phyloP scores from a whole-genome alignment of 495 filamentous ascomycete genomes.

The Xylaria bambusicola region DNA sequence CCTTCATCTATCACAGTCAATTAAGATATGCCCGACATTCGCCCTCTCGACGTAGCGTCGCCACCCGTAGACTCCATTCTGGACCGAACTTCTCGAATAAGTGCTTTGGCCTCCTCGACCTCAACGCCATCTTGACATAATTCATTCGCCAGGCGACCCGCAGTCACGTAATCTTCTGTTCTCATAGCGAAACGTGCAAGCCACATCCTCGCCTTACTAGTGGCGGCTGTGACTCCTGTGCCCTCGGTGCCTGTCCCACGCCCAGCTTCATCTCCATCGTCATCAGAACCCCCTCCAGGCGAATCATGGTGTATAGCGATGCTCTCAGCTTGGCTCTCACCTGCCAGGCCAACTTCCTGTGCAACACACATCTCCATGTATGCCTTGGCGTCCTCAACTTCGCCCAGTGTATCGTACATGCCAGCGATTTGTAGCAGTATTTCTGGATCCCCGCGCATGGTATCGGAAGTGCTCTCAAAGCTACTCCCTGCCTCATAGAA shows the following conservation, averaged over 20 bases:
- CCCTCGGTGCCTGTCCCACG: constrained; percentile 50
- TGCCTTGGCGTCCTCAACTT: constrained; percentile 74
- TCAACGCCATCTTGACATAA: constrained; percentile 95
- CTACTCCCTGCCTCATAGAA: constrained; percentile 67
- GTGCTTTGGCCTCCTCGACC: constrained; percentile 95
- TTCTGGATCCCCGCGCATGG: constrained; percentile 78
- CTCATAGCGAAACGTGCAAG: constrained; percentile 80
- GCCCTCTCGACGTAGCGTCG: constrained; percentile 12
- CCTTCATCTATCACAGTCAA: background rate
- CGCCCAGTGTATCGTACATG: constrained; percentile 78
- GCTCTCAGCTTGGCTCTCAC: constrained; percentile 49
- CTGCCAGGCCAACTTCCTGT: constrained; percentile 70
- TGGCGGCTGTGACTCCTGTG: constrained; percentile 81
- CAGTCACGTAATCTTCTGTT: constrained; percentile 69
- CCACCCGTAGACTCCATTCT: constrained; percentile 62
- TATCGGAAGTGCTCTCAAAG: constrained; percentile 39
- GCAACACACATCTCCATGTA: constrained; percentile 96
- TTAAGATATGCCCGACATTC: background rate
- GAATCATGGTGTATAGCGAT: constrained; percentile 49
- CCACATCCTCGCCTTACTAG: constrained; percentile 92
- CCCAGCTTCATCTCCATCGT: constrained; percentile 47
- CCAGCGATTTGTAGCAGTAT: constrained; percentile 85
- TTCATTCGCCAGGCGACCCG: constrained; percentile 82
- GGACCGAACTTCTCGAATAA: constrained; percentile 85
- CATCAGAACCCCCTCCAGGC: constrained; percentile 55